Conservation (phyloP, 257 asterid species). For the Salvia splendens region DNA sequence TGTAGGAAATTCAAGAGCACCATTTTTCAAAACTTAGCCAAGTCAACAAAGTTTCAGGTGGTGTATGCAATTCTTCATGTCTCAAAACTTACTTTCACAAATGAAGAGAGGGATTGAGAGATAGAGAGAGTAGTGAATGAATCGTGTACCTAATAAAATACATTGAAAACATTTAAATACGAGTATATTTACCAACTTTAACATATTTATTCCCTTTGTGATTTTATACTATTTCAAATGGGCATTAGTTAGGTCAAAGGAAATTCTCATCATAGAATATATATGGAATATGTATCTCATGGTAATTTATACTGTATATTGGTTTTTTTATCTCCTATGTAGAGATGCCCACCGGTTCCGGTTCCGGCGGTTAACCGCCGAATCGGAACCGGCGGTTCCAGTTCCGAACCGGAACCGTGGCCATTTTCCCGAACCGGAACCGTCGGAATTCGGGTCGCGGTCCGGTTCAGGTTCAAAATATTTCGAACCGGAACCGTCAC, state of each 20-base stretch:
- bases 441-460: too few relatives aligned
- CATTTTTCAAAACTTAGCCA: slow-evolving; percentile 22
- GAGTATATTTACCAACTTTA: neutral
- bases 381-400: too few relatives aligned
- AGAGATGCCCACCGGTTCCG: too few relatives aligned
- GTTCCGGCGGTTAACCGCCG: too few relatives aligned
- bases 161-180: slow-evolving; percentile 11
- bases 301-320: neutral
- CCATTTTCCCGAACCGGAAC: too few relatives aligned
- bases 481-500: too few relatives aligned
- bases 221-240: neutral
- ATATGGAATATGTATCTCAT: neutral
- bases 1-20: slow-evolving; percentile 26
- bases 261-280: neutral
- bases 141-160: neutral
- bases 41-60: slow-evolving; percentile 30
- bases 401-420: too few relatives aligned
- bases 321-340: too few relatives aligned
- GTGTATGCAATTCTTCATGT: neutral
- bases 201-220: neutral
- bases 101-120: neutral
- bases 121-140: neutral
- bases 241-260: neutral
- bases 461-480: too few relatives aligned
- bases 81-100: neutral